Evolutionary conservation across 2,329 filamentous ascomycete genomes (phyloP).

Genomic region (Fonsecaea monophora): DNA sequence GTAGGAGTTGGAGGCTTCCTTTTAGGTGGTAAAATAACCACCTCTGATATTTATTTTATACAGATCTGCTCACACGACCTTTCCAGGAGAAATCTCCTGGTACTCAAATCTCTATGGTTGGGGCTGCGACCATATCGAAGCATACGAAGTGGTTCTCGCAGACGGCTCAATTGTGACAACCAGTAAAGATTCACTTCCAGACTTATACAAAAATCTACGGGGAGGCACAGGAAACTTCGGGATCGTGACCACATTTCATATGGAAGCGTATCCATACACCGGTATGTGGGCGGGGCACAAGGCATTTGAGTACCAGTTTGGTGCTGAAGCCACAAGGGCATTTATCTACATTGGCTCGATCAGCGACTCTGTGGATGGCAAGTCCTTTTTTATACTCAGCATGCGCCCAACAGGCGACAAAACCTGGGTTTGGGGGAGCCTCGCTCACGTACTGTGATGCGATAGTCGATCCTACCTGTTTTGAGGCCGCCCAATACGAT

Average conservation of each 20-base stretch:
- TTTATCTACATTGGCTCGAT: slow-evolving; percentile 42
- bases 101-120: slow-evolving; percentile 46
- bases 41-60: too few species aligned
- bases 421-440: too few species aligned
- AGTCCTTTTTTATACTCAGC: too few species aligned
- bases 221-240: slow-evolving; percentile 52
- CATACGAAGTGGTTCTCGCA: slow-evolving; percentile 42
- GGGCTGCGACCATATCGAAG: slow-evolving; percentile 47
- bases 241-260: slow-evolving; percentile 50
- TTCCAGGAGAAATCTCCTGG: slow-evolving; percentile 45
- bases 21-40: slow-evolving; percentile 47
- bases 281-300: slow-evolving; percentile 33
- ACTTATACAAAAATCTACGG: slow-evolving; percentile 51
- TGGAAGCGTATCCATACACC: slow-evolving; percentile 41
- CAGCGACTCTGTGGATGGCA: too few species aligned
- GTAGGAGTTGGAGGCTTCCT: slow-evolving; percentile 44
- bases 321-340: slow-evolving; percentile 44
- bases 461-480: too few species aligned
- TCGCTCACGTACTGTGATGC: too few species aligned
- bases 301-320: slow-evolving; percentile 34
- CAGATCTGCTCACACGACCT: too few species aligned
- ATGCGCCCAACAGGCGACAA: too few species aligned
- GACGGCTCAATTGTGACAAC: slow-evolving; percentile 44
- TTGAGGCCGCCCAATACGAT: too few species aligned
- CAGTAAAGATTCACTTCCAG: slow-evolving; percentile 41